These are phyloP conservation scores for Drosera spatulata DNA, from an alignment of 179 eudicot species.

Conservation along the genomic window DNA sequence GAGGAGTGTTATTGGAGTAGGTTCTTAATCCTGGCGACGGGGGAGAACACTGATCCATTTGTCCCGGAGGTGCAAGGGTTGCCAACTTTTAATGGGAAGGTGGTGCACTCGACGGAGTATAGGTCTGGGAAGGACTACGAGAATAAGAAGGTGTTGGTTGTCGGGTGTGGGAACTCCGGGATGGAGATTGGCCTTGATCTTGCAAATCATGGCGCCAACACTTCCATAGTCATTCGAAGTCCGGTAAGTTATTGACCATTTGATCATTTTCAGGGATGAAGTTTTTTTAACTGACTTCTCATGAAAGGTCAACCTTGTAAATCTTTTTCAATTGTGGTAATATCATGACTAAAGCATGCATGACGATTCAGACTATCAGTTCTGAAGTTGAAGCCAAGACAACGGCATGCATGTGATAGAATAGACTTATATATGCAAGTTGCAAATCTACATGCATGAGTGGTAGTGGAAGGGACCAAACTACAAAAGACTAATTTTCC, in stretches of 20 bases:
- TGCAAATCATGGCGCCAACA: conserved; percentile 17
- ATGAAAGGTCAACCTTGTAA: too few species aligned
- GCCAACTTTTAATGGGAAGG: conserved; percentile 8
- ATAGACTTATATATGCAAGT: too few species aligned
- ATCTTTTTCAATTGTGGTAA: too few species aligned
- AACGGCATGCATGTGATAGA: too few species aligned
- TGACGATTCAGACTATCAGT: too few species aligned
- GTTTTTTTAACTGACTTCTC: too few species aligned
- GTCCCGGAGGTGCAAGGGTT: conserved; percentile 24
- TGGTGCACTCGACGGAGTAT: conserved; percentile 24
- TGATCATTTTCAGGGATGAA: too few species aligned
- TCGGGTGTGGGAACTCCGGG: conserved; percentile 41
- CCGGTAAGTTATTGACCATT: conserved; percentile 13
- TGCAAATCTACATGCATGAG: too few species aligned
- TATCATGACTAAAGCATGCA: too few species aligned
- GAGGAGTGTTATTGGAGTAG: conserved; percentile 7
- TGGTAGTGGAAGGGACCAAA: too few species aligned
- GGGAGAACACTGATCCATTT: conserved; percentile 20
- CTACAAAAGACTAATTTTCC: too few species aligned
- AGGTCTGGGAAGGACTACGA: conserved; percentile 17
- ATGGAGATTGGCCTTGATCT: conserved; percentile 34
- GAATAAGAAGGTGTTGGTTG: conserved; percentile 21
- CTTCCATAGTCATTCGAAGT: conserved; percentile 27
- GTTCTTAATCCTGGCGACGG: conserved; percentile 26
- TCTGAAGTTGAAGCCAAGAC: too few species aligned